Evolutionary conservation across 1,284 basidiomycete species (phyloP).

Genomic region (Jaminaea rosea): DNA sequence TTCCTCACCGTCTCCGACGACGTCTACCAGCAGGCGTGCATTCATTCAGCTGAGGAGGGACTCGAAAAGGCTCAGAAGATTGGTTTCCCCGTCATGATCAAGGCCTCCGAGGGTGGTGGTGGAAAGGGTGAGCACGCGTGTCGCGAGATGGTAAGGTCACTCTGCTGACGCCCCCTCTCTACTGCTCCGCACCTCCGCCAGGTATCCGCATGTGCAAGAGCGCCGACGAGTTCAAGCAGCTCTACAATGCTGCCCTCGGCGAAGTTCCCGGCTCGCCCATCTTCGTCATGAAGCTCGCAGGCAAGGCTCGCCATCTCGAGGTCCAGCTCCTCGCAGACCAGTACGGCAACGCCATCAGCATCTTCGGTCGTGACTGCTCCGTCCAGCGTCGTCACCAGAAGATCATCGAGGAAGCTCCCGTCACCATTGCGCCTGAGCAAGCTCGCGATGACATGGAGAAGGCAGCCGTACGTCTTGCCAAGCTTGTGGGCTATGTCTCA

Average conservation of each 20-base stretch:
- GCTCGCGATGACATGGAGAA: constrained; percentile 91
- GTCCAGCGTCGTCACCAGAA: constrained; percentile 99
- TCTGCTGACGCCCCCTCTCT: background rate
- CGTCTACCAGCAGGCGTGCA: constrained; percentile 81
- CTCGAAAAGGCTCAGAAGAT: constrained; percentile 74
- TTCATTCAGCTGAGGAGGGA: constrained; percentile 81
- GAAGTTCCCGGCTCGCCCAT: constrained; percentile 96
- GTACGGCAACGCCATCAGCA: constrained; percentile 96
- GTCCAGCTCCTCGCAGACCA: constrained; percentile 98
- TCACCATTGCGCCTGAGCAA: constrained; percentile 73
- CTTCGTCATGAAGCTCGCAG: constrained; percentile 99
- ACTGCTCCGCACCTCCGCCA: background rate
- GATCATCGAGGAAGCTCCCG: constrained; percentile 99
- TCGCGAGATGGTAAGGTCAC: background rate
- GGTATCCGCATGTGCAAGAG: constrained; percentile 42
- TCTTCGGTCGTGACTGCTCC: constrained; percentile 98
- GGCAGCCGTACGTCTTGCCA: constrained; percentile 91
- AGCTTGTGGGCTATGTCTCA: constrained; percentile 96
- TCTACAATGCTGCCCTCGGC: constrained; percentile 79
- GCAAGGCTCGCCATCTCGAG: constrained; percentile 91
- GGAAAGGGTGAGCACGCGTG: constrained; percentile 63
- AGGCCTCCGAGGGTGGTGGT: constrained; percentile 96
- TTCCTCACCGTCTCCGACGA: constrained; percentile 90
- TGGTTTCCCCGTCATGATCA: constrained; percentile 98
- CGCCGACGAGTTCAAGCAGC: constrained; percentile 82